Evolutionary conservation across 768 basidiomycete genomes (phyloP).

Genomic region (Podaxis pistillaris): DNA sequence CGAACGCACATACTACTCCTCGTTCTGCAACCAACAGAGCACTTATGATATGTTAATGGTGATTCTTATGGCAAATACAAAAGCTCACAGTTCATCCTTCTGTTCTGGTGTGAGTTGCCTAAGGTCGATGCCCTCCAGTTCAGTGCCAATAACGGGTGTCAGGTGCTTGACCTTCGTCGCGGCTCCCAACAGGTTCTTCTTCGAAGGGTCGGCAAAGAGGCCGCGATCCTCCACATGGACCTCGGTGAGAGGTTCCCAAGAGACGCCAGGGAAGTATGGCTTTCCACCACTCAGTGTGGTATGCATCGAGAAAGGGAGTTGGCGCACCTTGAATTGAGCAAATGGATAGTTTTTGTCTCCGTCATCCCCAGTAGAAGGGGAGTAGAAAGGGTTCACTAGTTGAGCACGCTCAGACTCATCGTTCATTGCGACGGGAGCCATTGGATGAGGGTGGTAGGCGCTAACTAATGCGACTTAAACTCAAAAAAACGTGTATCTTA

Average conservation of each 20-base stretch:
- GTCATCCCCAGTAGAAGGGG: constrained; percentile 52
- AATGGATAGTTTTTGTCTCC: constrained; percentile 51
- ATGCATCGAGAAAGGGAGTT: background rate
- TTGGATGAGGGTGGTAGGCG: constrained; percentile 19
- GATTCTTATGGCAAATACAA: constrained; percentile 19
- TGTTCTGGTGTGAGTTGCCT: constrained; percentile 62
- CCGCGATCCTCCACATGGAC: constrained; percentile 65
- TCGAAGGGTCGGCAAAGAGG: constrained; percentile 64
- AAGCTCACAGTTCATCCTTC: constrained; percentile 74
- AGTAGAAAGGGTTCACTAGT: constrained; percentile 66
- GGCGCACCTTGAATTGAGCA: constrained; percentile 56
- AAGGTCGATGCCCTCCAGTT: constrained; percentile 71
- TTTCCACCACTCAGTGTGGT: constrained; percentile 23
- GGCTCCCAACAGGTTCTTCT: constrained; percentile 61
- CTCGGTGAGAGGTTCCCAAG: constrained; percentile 64
- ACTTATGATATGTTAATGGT: constrained; percentile 30
- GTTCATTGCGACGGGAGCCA: constrained; percentile 51
- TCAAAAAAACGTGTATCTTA: background rate
- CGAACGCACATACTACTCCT: constrained; percentile 66
- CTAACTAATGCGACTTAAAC: background rate
- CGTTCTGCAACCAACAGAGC: constrained; percentile 75
- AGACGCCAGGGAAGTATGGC: constrained; percentile 63
- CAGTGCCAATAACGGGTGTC: constrained; percentile 74
- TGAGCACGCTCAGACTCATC: constrained; percentile 20
- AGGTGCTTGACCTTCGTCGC: constrained; percentile 67